phyloP scores from a whole-genome alignment of 192 early-diverging fungal species.

The Dissophora globulifera region DNA sequence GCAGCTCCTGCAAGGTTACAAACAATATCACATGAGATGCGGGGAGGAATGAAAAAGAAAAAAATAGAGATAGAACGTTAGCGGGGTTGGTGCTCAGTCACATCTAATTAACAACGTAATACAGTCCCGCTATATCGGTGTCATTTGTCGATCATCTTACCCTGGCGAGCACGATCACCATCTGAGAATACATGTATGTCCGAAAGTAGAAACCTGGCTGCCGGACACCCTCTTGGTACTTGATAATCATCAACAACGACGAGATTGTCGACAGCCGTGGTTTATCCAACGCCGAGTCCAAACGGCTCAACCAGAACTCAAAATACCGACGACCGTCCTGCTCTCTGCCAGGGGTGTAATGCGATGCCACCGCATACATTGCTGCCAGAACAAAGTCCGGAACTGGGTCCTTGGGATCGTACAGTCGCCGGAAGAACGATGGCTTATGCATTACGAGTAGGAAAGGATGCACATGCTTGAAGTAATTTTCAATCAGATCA shows the following conservation, averaged over 20 bases:
- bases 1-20: conserved; percentile 46
- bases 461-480: conserved; percentile 65
- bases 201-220: conserved; percentile 61
- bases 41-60: too few species aligned
- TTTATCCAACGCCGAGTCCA: conserved; percentile 62
- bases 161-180: conserved; percentile 52
- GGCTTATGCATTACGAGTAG: conserved; percentile 64
- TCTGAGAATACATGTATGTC: conserved; percentile 59
- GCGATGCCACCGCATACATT: conserved; percentile 48
- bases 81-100: not conserved
- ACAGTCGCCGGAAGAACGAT: conserved; percentile 59
- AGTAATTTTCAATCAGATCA: conserved; percentile 60
- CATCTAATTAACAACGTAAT: too few species aligned
- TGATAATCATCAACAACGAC: conserved; percentile 60
- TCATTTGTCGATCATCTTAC: too few species aligned
- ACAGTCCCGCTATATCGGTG: too few species aligned
- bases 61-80: not conserved
- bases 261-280: conserved; percentile 65
- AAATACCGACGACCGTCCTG: conserved; percentile 48
- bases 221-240: conserved; percentile 63
- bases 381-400: conserved; percentile 52
- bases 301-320: conserved; percentile 39
- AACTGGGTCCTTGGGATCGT: conserved; percentile 55
- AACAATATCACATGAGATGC: too few species aligned
- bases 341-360: conserved; percentile 44